Conservation (phyloP, 2,329 filamentous ascomycete genomes). For the Aspergillus sp. region DNA sequence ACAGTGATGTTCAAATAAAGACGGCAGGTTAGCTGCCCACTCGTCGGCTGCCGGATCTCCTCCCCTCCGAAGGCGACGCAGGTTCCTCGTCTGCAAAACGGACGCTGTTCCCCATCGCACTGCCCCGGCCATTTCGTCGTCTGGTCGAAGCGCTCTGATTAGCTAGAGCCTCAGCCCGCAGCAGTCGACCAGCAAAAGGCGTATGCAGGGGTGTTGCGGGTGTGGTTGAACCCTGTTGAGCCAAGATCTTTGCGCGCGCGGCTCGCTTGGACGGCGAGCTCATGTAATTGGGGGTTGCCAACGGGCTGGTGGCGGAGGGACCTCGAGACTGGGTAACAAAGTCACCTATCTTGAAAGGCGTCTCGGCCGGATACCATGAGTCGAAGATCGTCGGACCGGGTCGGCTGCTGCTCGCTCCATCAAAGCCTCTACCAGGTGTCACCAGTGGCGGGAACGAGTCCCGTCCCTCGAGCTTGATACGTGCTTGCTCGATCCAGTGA, state of each 20-base stretch:
- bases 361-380: constrained; percentile 29
- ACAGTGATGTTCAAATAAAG: neutral
- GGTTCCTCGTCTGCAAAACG: constrained; percentile 36
- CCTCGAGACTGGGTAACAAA: constrained; percentile 23
- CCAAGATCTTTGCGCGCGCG: constrained; percentile 34
- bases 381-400: constrained; percentile 24
- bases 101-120: constrained; percentile 29
- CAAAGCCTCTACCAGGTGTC: constrained; percentile 15
- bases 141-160: constrained; percentile 16
- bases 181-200: constrained; percentile 36
- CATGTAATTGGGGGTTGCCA: constrained; percentile 36
- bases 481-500: constrained; percentile 45
- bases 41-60: constrained; percentile 28
- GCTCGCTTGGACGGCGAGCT: constrained; percentile 41
- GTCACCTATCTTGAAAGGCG: constrained; percentile 31
- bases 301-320: constrained; percentile 23
- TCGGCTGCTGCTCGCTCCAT: constrained; percentile 12
- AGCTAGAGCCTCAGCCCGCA: constrained; percentile 17
- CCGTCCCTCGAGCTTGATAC: constrained; percentile 20
- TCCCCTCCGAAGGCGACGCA: constrained; percentile 33
- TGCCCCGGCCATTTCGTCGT: constrained; percentile 17
- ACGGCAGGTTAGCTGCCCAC: neutral
- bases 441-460: constrained; percentile 23
- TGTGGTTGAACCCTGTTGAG: constrained; percentile 35
- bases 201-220: constrained; percentile 37